Evolutionary conservation across 2,329 filamentous ascomycete species (phyloP), one percentile per base, ranked within the genome.

Genomic region (Talaromyces amestolkiae): DNA sequence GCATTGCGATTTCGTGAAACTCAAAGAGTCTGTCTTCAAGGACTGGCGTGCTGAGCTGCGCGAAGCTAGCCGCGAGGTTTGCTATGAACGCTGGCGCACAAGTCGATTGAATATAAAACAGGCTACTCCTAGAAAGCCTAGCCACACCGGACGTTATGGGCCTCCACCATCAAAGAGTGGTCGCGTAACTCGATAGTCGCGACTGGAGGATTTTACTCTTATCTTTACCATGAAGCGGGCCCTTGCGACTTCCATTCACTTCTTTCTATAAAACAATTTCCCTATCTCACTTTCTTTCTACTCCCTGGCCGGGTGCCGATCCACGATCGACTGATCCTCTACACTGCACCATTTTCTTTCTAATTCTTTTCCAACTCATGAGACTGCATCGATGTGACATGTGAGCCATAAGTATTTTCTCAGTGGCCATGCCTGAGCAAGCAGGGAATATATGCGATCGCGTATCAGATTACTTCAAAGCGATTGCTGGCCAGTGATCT

Each of bases 51-150:
- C 86, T 51, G 95, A 99, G 75, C 83, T 99, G 67, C 90, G 94
- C 67, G 92, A 97, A 77, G 91, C 92, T 61, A 96, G 92, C 77
- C 87, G 92, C 64, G 93, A 96, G 74, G 86, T 93, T 72, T 97
- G 93, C 92, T 98, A 98, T 72, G 94, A 98, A 78, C 89, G 91
- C 72, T 98, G 94, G 95, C 88, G 95, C 79, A 97, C 87, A 54
- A 79, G 76, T 70, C 77, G 78, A 15, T 70, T 80, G 62, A 77
- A 80, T 66, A 73, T 72, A 19, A 69, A 70, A 51, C 62, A 70
- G 22, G 51, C 64, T 17, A 66, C 69, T 17, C 65, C 70, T 64
- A 73, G 72, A 65, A 72, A 71, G 66, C 58, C 35, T 11, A 75
- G n/a, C 53, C 53, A 60, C 41, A 51, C 33, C 31, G 75, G 73